Conservation (phyloP, 2,329 filamentous ascomycete genomes). For the Penicillium sp. region DNA sequence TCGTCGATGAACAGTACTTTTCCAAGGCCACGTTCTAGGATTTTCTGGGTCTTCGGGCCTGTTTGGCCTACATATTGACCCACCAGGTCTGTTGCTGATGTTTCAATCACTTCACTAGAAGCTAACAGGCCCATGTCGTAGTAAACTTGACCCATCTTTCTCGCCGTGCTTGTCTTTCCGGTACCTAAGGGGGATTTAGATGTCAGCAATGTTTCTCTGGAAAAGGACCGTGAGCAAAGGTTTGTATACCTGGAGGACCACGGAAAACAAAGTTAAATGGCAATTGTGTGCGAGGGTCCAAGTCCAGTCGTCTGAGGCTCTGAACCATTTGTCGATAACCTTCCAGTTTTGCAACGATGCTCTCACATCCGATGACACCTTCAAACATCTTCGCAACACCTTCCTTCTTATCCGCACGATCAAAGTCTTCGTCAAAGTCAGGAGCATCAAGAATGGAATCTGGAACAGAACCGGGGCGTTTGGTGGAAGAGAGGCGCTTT, state of each 20-base stretch:
- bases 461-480: constrained; percentile 14
- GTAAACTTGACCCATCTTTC: constrained; percentile 72
- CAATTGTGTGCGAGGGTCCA: constrained; percentile 58
- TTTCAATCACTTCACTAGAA: constrained; percentile 60
- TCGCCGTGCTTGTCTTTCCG: constrained; percentile 70
- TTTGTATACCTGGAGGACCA: constrained; percentile 57
- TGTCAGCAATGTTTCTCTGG: not conserved
- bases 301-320: constrained; percentile 50
- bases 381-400: constrained; percentile 57
- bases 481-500: constrained; percentile 36
- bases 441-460: constrained; percentile 12
- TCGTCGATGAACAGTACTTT: constrained; percentile 71
- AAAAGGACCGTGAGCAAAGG: not conserved
- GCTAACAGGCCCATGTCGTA: constrained; percentile 71
- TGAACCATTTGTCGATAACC: constrained; percentile 54
- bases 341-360: constrained; percentile 53
- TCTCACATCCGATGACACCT: constrained; percentile 58
- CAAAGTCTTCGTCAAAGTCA: constrained; percentile 62
- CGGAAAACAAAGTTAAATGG: constrained; percentile 69
- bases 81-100: constrained; percentile 66
- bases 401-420: constrained; percentile 49
- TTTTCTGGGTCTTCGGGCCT: constrained; percentile 61
- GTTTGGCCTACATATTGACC: constrained; percentile 69
- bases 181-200: constrained; percentile 48
- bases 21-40: constrained; percentile 62